Evolutionary conservation across 2,329 filamentous ascomycete species (phyloP).

Genomic region (Madurella fahalii): DNA sequence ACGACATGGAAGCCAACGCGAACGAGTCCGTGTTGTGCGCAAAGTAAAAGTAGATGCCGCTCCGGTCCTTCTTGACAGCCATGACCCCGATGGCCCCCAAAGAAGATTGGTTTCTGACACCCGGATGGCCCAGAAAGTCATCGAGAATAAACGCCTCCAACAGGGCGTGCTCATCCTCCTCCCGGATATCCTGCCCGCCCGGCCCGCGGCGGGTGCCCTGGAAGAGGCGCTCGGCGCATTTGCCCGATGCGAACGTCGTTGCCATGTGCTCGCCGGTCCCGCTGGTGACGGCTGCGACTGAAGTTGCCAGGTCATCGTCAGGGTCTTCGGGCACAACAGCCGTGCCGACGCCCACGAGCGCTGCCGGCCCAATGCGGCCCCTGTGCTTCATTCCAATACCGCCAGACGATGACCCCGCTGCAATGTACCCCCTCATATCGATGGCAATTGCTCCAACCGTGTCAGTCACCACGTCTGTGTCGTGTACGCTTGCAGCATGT

Average conservation of each 20-base stretch:
- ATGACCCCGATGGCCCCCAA: conserved; percentile 88
- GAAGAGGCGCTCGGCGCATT: conserved; percentile 82
- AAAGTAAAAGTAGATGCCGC: conserved; percentile 82
- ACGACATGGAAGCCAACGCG: conserved; percentile 85
- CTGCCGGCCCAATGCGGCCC: conserved; percentile 86
- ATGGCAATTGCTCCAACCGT: conserved; percentile 95
- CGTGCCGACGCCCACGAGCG: conserved; percentile 86
- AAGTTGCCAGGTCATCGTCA: conserved; percentile 63
- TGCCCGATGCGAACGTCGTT: conserved; percentile 84
- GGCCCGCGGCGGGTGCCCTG: conserved; percentile 58
- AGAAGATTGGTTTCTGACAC: conserved; percentile 74
- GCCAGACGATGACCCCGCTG: conserved; percentile 91
- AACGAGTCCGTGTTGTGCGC: conserved; percentile 92
- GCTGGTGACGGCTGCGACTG: conserved; percentile 82
- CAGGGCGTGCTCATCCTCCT: conserved; percentile 71
- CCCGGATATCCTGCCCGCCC: conserved; percentile 59
- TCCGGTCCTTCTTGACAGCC: conserved; percentile 75
- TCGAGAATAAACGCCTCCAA: conserved; percentile 72
- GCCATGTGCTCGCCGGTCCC: conserved; percentile 98
- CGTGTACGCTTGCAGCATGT: conserved; percentile 17
- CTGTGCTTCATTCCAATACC: conserved; percentile 98
- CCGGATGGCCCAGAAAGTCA: conserved; percentile 93
- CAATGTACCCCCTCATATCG: conserved; percentile 79
- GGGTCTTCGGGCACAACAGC: conserved; percentile 76
- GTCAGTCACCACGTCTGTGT: conserved; percentile 72